These are phyloP conservation scores for Sechiopsis laciniata DNA, from an alignment of 306 rosid species.

Conservation along the genomic window DNA sequence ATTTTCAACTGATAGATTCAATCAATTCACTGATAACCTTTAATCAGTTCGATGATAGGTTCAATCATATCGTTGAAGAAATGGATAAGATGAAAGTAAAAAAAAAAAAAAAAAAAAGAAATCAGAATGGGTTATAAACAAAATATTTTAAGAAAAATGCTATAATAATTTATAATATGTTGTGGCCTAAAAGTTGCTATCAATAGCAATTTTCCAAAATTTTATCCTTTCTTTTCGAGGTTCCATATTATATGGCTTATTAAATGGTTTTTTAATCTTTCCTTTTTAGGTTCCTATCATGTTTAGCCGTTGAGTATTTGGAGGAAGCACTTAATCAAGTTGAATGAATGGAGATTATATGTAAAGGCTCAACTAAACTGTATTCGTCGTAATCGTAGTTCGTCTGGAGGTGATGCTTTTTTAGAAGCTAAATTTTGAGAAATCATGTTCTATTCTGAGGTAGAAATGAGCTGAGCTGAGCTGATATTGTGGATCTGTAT, in stretches of 20 bases:
- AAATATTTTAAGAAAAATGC: too few species aligned
- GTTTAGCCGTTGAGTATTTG: neutral
- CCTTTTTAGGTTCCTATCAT: neutral
- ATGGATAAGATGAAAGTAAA: too few species aligned
- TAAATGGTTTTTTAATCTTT: neutral
- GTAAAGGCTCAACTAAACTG: neutral
- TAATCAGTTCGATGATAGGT: too few species aligned
- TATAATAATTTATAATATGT: too few species aligned
- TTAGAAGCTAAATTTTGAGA: slow-evolving; percentile 14
- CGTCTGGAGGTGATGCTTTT: neutral
- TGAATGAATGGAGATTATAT: neutral
- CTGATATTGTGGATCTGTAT: neutral
- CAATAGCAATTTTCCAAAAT: too few species aligned
- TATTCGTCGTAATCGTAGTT: neutral
- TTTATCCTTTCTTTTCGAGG: neutral
- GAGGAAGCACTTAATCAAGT: neutral
- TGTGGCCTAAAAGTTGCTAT: too few species aligned
- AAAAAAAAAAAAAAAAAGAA: too few species aligned
- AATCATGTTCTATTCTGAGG: neutral
- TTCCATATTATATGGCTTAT: neutral
- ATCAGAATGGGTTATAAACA: too few species aligned
- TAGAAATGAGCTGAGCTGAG: slow-evolving; percentile 14
- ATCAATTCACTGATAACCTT: too few species aligned
- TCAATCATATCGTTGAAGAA: too few species aligned
- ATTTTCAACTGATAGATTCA: too few species aligned